These are phyloP conservation scores for Penicillium sp. DNA, from an alignment of 2,329 filamentous ascomycete species.

Conservation along the genomic window DNA sequence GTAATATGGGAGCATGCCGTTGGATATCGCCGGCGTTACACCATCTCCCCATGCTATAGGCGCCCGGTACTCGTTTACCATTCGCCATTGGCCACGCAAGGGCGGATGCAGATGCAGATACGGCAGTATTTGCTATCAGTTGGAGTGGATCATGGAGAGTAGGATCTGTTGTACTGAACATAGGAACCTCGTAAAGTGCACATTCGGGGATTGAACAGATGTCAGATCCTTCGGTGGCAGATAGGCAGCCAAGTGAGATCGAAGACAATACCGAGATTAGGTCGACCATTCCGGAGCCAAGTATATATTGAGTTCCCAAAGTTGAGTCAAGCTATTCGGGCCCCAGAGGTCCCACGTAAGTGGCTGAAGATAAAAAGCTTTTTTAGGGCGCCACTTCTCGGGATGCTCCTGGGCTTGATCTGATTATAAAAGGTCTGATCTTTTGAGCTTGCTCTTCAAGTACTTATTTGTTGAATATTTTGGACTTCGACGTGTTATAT, in stretches of 20 bases:
- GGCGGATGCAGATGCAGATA: not conserved
- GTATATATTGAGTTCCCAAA: not conserved
- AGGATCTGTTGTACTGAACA: not conserved
- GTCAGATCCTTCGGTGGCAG: not conserved
- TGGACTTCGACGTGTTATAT: not conserved
- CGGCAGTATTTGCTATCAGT: not conserved
- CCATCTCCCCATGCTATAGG: not conserved
- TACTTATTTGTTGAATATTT: not conserved
- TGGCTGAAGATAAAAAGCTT: conserved; percentile 20
- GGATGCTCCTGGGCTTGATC: not conserved
- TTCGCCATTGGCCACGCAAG: not conserved
- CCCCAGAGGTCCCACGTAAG: conserved; percentile 6
- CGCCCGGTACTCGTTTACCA: not conserved
- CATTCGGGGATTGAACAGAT: not conserved
- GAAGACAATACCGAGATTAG: not conserved
- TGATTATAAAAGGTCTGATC: not conserved
- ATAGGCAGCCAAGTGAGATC: no score
- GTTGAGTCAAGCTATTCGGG: conserved; percentile 16
- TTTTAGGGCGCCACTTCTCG: conserved; percentile 14
- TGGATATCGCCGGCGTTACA: not conserved
- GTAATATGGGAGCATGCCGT: not conserved
- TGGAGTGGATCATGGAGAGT: not conserved
- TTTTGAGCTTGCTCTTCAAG: not conserved
- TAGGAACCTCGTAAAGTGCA: not conserved
- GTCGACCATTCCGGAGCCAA: not conserved